Percentiles rank a stretch among this genome's conserved stretches.
These are phyloP conservation scores for Fusarium sororula DNA, from an alignment of 2,329 filamentous ascomycete species.

Conservation along the genomic window DNA sequence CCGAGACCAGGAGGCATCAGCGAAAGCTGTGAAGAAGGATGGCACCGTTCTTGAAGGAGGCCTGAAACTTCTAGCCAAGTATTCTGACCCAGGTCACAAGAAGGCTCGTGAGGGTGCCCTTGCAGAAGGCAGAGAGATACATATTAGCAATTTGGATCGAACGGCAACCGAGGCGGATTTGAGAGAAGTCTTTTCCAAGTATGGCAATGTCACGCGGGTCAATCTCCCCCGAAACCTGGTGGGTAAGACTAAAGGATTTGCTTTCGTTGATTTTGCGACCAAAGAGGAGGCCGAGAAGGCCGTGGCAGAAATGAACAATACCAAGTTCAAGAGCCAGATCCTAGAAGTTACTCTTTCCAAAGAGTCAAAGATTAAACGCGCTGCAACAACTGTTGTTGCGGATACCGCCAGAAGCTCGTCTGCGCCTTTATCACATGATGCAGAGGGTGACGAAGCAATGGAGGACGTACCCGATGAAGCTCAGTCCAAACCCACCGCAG, in stretches of 20 bases:
- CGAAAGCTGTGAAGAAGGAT: conserved; percentile 77
- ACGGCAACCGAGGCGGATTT: conserved; percentile 74
- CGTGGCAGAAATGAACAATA: conserved; percentile 74
- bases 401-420: conserved; percentile 48
- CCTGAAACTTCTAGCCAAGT: conserved; percentile 77
- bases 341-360: conserved; percentile 72
- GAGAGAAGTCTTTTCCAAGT: conserved; percentile 74
- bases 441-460: conserved; percentile 53
- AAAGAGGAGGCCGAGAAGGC: conserved; percentile 74
- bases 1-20: conserved; percentile 71
- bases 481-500: conserved; percentile 50
- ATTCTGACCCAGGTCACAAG: conserved; percentile 83
- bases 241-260: conserved; percentile 78
- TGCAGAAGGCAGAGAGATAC: conserved; percentile 88
- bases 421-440: conserved; percentile 47
- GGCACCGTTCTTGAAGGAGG: conserved; percentile 74
- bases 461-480: conserved; percentile 39
- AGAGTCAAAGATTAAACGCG: conserved; percentile 64
- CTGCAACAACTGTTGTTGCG: conserved; percentile 55
- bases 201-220: conserved; percentile 77
- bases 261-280: conserved; percentile 79
- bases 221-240: conserved; percentile 74
- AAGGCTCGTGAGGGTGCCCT: conserved; percentile 82
- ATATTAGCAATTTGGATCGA: conserved; percentile 75
- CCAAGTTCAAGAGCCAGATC: conserved; percentile 73